phyloP scores from a whole-genome alignment of 345 rosid genomes.

The Clausena lansium region DNA sequence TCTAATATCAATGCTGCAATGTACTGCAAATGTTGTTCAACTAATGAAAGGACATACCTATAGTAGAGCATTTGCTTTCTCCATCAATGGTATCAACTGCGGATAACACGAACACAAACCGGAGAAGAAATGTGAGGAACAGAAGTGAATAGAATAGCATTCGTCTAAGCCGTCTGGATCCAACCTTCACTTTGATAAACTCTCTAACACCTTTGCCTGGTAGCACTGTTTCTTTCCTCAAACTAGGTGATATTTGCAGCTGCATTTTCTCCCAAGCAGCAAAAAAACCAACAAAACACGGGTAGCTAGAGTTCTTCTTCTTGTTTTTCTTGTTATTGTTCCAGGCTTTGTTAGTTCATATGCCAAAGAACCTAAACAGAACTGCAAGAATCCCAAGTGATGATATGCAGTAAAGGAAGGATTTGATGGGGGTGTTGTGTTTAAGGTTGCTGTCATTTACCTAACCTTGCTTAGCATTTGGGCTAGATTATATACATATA shows the following conservation, averaged over 20 bases:
- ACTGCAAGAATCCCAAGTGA: slow-evolving; percentile 15
- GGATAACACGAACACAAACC: slow-evolving; percentile 73
- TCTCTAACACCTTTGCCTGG: slow-evolving; percentile 94
- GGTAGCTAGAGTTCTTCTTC: neutral
- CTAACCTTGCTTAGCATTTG: slow-evolving; percentile 94
- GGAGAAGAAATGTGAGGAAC: slow-evolving; percentile 83
- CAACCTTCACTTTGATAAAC: slow-evolving; percentile 80
- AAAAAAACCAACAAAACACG: neutral
- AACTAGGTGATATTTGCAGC: slow-evolving; percentile 85
- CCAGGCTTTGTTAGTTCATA: slow-evolving; percentile 4
- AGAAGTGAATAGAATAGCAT: slow-evolving; percentile 78
- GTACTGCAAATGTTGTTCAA: too few relatives aligned
- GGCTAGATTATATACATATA: slow-evolving; percentile 47
- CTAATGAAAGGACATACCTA: slow-evolving; percentile 40
- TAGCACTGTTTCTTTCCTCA: slow-evolving; percentile 87
- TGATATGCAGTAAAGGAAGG: slow-evolving; percentile 26
- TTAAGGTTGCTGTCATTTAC: slow-evolving; percentile 62
- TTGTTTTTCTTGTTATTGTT: neutral
- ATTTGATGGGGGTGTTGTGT: slow-evolving; percentile 28
- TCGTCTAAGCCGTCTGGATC: slow-evolving; percentile 59
- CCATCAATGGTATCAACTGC: slow-evolving; percentile 76
- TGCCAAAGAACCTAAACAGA: slow-evolving; percentile 3
- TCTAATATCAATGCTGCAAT: neutral
- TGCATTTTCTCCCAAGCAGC: slow-evolving; percentile 44
- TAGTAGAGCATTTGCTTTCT: slow-evolving; percentile 64